phyloP scores from a whole-genome alignment of 768 basidiomycete genomes.

The Fibroporia radiculosa region DNA sequence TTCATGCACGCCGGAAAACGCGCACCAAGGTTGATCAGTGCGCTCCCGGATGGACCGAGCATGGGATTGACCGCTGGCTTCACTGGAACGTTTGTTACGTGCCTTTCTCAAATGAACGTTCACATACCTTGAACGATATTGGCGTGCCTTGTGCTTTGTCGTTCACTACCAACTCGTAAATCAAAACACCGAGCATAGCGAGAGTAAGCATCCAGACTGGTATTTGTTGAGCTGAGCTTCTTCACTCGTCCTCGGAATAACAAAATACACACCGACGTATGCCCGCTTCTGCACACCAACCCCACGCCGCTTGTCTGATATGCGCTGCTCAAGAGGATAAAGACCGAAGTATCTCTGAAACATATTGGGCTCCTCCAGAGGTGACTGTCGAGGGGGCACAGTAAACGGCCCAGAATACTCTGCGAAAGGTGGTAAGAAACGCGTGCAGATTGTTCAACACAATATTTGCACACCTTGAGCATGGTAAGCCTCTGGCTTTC shows the following conservation, averaged over 20 bases:
- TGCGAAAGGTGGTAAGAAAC: slow-evolving; percentile 18
- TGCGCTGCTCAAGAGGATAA: slow-evolving; percentile 70
- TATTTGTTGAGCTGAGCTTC: no score
- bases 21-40: slow-evolving; percentile 81
- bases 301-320: slow-evolving; percentile 82
- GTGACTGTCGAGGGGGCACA: slow-evolving; percentile 16
- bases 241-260: no score
- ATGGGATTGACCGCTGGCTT: slow-evolving; percentile 82
- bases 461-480: slow-evolving; percentile 9
- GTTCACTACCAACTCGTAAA: slow-evolving; percentile 83
- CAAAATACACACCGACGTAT: slow-evolving; percentile 51
- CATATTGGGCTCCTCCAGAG: slow-evolving; percentile 9
- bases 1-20: slow-evolving; percentile 96
- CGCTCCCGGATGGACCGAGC: slow-evolving; percentile 83
- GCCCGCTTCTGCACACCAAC: slow-evolving; percentile 79
- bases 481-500: slow-evolving; percentile 6
- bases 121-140: slow-evolving; percentile 71
- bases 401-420: slow-evolving; percentile 58
- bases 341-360: slow-evolving; percentile 14
- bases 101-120: background rate
- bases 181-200: slow-evolving; percentile 66
- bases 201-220: slow-evolving; percentile 59
- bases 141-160: slow-evolving; percentile 69
- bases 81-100: background rate
- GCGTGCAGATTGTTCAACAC: background rate